Evolutionary conservation across 78 protist genomes (phyloP), one percentile per base, ranked within the genome.

Genomic region (Neovahlkampfia damariscottae): DNA sequence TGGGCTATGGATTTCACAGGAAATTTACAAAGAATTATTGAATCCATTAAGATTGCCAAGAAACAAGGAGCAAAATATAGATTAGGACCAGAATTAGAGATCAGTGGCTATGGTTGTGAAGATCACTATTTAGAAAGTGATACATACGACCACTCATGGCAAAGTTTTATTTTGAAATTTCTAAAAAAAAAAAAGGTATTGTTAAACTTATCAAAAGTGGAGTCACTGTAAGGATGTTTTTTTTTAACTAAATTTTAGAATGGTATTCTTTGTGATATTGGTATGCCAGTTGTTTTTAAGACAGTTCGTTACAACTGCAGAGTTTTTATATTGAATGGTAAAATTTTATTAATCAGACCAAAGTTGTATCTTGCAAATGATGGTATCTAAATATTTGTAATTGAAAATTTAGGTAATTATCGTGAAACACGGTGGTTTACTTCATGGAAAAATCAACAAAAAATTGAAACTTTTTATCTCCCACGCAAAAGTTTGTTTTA

Each of bases 1-100:
- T 89, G 90, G 90, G 88, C 92, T 3, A 37, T 91, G 75, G 95
- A 91, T 74, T 89, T 91, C 38, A 73, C 39, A 9, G 92, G 91
- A 35, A 91, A 91, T 80, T 71, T 81, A 3, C 72, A 7, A 39
- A 82, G 91, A 19, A 87, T 85, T 28, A 40, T 39, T 1, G 71
- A 74, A 35, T 70, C 78, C 19, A 76, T 82, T 31, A 28, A 5
- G 3, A 6, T 10, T 8, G 86, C 86, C 36, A 77, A 78, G 76
- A 40, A 10, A 0, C 5, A 0, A 0, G 81, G 81, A 1, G 27
- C 40, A n/a, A 31, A 38, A 7, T 38, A 62, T n/a, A 77, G 86
- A 1, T n/a, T 71, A 19, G 86, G 86, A 1, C 86, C 86, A 8
- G 86, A 82, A 78, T 74, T 82, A 10, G 86, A 82, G 74, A 27